Base-by-base conservation (phyloP, 2,329 filamentous ascomycete genomes). In the Aspergillus ustus region DNA sequence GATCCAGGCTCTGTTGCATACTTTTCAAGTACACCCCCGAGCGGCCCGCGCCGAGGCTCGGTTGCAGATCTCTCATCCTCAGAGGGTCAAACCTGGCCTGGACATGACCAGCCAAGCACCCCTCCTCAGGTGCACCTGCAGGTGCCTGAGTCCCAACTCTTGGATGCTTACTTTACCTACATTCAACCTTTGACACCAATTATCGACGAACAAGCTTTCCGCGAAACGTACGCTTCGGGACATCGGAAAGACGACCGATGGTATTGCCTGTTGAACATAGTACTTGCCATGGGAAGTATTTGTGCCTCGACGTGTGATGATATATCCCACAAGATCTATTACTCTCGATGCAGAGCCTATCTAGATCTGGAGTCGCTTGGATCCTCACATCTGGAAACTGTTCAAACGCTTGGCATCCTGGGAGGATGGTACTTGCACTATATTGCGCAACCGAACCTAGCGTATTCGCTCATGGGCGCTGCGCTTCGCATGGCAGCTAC, bases 361-460 rank as follows among this genome's bases (percentile, higher is more conserved):
- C 77, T 92, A 9, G 84, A 82, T 7, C 80, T 92, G 63, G 89
- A 90, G 64, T 85, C 86, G 2, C 85, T 91, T 57, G 89, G 88
- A 2, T 89, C 87, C 67, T 88, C 88, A 49, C 87, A 89, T 67
- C 80, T 92, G n/a, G 89, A 92, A 73, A 89, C 86, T 0, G 82
- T 92, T 2, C 90, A 93, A 71, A 87, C 90, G 1, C 76, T 92
- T 17, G 86, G 87, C 2, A 81, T 93, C 28, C 87, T 92, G 68
- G 89, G 89, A 45, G 90, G 90, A 29, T 91, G 88, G 77, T 93
- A 93, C 72, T 84, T 92, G 59, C 90, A 92, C 74, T 92, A 92
- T 70, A 86, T 90, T 68, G 91, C 91, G 76, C 84, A 89, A 20
- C 90, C 90, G 1, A 92, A 92, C 70, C 89, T 92, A 80, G 90